Evolutionary conservation across 2,329 filamentous ascomycete genomes (phyloP), one percentile per base, ranked within the genome.

Genomic region (Neofusicoccum sp.): DNA sequence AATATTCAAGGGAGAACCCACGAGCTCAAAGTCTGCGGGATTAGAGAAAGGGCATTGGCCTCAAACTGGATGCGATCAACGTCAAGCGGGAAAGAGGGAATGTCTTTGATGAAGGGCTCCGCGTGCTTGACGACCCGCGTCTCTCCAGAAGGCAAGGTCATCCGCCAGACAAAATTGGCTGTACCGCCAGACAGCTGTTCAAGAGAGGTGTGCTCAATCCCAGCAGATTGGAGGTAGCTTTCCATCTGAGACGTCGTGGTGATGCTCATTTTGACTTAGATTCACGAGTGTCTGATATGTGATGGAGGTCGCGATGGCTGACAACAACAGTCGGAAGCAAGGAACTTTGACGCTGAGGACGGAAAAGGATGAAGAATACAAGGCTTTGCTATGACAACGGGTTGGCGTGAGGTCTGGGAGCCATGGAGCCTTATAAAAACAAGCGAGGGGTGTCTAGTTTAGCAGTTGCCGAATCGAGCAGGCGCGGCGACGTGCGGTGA

Each of bases 141-240:
- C 16, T 61, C 54, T 1, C 47, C 61, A 4, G 56, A 36, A 1
- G 61, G 43, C 3, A 64, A 49, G 0, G 49, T 66, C 16, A 73
- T 65, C 22, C 75, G 74, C 59, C 74, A 77, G 44, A 76, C 73
- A 22, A 71, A 75, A 58, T 77, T 78, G 22, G 73, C 73, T 4
- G 69, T 73, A 9, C 74, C 74, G 28, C 75, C 75, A 2, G 67
- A 67, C 16, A 78, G 69, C 2, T 70, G 62, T 0, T 65, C 49
- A 4, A 73, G 56, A 16, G 33, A 44, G 12, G 61, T 56, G 56
- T 54, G 50, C 12, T 56, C 6, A 41, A 61, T 60, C 12, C 37
- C 29, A 12, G 41, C 22, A 6, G 56, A 59, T 1, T 31, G 12
- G 6, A 59, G 56, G 16, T 59, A 59, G 28, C 8, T 14, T 29